Conservation (phyloP, 73 alveolate genomes). For the Stentor roeselii region DNA sequence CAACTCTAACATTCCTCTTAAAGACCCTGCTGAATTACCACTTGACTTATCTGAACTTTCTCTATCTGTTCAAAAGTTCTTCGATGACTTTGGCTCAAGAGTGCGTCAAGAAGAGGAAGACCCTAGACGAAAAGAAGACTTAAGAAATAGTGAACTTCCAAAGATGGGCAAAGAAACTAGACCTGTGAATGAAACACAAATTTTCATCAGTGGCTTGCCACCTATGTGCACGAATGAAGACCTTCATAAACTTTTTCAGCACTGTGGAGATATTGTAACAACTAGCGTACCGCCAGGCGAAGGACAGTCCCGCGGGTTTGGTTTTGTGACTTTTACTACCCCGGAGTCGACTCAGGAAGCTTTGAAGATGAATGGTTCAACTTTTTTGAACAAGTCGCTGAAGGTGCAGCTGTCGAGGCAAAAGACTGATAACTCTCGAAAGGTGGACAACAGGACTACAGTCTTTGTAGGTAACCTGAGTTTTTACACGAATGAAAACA, state of each 20-base stretch:
- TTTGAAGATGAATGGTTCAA: background rate
- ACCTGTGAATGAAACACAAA: background rate
- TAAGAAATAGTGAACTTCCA: background rate
- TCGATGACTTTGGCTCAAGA: background rate
- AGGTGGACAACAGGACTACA: conserved; percentile 45
- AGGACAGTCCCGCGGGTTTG: conserved; percentile 52
- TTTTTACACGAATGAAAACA: conserved; percentile 60
- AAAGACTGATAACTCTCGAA: background rate
- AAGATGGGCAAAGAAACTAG: background rate
- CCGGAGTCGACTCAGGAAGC: conserved; percentile 44
- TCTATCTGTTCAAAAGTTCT: too few species aligned
- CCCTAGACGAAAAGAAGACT: background rate
- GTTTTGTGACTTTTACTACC: conserved; percentile 45
- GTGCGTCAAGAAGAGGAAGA: background rate
- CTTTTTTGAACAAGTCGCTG: background rate
- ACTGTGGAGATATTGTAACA: background rate
- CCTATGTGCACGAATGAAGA: background rate
- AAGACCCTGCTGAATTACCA: too few species aligned
- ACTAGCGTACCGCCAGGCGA: background rate
- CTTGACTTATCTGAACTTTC: too few species aligned
- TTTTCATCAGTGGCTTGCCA: background rate
- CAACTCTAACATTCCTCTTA: background rate
- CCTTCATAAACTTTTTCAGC: background rate
- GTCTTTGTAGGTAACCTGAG: conserved; percentile 86
- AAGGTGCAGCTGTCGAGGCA: background rate